phyloP scores from a whole-genome alignment of 306 rosid species.

The Trifolium fragiferum region DNA sequence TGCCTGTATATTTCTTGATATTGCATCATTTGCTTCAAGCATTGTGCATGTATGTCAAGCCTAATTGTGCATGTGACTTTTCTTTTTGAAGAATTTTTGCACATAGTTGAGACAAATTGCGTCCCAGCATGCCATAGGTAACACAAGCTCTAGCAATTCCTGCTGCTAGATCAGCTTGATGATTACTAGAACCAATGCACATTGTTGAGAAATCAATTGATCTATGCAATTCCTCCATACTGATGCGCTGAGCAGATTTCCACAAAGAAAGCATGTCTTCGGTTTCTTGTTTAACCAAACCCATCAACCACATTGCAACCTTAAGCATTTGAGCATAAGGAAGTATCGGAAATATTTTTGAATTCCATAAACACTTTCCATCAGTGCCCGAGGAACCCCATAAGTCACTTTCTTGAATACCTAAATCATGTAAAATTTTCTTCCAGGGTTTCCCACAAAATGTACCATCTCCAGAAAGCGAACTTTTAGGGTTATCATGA shows the following conservation, averaged over 20 bases:
- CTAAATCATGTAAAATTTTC: slow-evolving; percentile 70
- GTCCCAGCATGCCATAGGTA: slow-evolving; percentile 87
- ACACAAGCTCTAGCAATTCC: slow-evolving; percentile 91
- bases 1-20: too few species aligned
- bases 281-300: slow-evolving; percentile 53
- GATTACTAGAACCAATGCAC: slow-evolving; percentile 78
- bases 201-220: slow-evolving; percentile 82
- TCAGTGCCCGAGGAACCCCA: slow-evolving; percentile 62
- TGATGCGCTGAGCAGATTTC: slow-evolving; percentile 81
- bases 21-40: too few species aligned
- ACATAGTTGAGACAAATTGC: slow-evolving; percentile 84
- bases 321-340: slow-evolving; percentile 81
- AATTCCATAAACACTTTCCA: slow-evolving; percentile 87
- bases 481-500: slow-evolving; percentile 89
- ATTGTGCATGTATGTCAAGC: too few species aligned
- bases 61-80: too few species aligned
- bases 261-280: slow-evolving; percentile 61
- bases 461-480: slow-evolving; percentile 73
- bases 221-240: slow-evolving; percentile 93
- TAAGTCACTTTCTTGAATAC: slow-evolving; percentile 75
- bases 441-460: slow-evolving; percentile 96
- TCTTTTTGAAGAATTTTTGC: slow-evolving; percentile 82
- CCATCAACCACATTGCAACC: slow-evolving; percentile 89
- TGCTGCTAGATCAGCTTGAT: slow-evolving; percentile 92
- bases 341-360: slow-evolving; percentile 81